phyloP scores from a whole-genome alignment of 208 protist genomes.

The Ichthyophonus hoferi region DNA sequence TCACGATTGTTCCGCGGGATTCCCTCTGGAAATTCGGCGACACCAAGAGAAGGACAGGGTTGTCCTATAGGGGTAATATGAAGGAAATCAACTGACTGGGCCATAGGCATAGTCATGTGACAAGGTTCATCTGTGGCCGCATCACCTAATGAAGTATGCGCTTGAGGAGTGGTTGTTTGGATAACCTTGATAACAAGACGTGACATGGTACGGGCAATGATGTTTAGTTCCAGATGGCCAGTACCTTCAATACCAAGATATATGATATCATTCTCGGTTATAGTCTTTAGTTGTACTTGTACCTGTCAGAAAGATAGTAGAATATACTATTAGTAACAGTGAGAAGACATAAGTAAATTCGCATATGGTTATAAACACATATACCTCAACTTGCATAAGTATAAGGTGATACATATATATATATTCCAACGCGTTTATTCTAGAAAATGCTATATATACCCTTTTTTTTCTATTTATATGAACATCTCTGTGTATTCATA shows the following conservation, averaged over 20 bases:
- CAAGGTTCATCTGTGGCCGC: background rate
- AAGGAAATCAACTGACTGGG: background rate
- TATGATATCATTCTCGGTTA: conserved; percentile 8
- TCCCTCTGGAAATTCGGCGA: background rate
- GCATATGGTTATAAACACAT: background rate
- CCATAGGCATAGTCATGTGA: background rate
- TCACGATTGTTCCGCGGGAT: background rate
- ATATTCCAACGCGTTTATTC: no score
- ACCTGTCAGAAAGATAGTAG: background rate
- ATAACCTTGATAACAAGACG: background rate
- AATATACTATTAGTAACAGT: background rate
- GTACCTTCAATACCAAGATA: background rate
- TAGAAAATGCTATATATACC: no score
- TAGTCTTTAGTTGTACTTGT: background rate
- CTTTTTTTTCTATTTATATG: no score
- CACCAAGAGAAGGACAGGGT: background rate
- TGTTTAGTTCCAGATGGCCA: background rate
- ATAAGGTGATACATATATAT: no score
- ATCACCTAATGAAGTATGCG: background rate
- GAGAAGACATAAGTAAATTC: background rate
- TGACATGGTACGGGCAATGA: background rate
- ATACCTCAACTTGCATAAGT: no score
- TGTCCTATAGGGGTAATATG: background rate
- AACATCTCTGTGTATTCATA: no score
- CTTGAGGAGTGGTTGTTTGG: background rate